Percentiles rank a stretch among this genome's conserved stretches.
Evolutionary conservation across 1,284 basidiomycete genomes (phyloP).

Genomic region (Trichosporon asahii): DNA sequence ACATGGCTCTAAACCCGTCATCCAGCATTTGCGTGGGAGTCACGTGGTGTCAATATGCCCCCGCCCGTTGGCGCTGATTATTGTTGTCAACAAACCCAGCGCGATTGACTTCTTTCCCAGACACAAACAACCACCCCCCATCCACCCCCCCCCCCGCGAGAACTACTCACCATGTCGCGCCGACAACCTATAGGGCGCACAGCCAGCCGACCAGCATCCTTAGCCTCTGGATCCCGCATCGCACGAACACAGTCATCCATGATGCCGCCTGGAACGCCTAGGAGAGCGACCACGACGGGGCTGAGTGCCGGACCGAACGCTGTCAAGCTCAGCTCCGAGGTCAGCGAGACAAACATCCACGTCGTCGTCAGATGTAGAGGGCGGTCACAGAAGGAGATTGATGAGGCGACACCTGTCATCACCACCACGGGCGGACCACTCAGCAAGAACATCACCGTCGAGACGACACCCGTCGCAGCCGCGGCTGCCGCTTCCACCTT

Average conservation of each 20-base stretch:
- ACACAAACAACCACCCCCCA: slow-evolving; percentile 9
- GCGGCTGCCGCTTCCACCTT: slow-evolving; percentile 29
- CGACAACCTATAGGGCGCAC: slow-evolving; percentile 22
- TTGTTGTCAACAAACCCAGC: slow-evolving; percentile 9
- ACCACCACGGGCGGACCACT: slow-evolving; percentile 69
- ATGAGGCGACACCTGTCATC: slow-evolving; percentile 76
- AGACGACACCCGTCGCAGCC: slow-evolving; percentile 56
- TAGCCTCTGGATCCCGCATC: slow-evolving; percentile 6
- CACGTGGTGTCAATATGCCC: background rate
- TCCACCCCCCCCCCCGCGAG: background rate
- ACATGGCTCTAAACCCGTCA: background rate
- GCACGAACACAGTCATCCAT: slow-evolving; percentile 1
- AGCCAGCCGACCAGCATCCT: slow-evolving; percentile 25
- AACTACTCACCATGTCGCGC: background rate
- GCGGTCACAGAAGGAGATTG: slow-evolving; percentile 62
- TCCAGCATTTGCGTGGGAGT: background rate
- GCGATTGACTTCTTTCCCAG: slow-evolving; percentile 14
- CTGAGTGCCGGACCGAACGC: background rate
- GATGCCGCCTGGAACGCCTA: background rate
- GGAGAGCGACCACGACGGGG: background rate
- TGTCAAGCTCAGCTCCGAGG: slow-evolving; percentile 12
- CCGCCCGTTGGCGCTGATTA: background rate
- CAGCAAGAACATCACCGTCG: slow-evolving; percentile 71
- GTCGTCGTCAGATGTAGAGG: slow-evolving; percentile 88
- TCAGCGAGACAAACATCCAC: slow-evolving; percentile 65